Conservation (phyloP, 139 green algal genomes). For the Trebouxia sp. region DNA sequence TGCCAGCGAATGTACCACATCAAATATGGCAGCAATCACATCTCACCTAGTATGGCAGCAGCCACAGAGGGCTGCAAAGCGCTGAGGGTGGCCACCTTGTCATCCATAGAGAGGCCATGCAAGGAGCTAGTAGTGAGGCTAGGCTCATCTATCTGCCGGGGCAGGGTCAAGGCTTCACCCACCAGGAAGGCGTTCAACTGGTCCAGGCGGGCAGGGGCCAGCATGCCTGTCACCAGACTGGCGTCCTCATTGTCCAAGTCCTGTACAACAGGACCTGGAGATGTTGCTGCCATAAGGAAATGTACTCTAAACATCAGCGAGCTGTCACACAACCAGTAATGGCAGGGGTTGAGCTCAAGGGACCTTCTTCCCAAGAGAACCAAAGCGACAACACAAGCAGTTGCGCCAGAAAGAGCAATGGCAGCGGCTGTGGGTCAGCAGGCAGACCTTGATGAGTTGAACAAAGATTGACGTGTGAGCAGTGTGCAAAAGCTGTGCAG, state of each 20-base stretch:
- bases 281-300: too few relatives aligned
- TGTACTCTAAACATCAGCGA: too few relatives aligned
- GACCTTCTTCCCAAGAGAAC: too few relatives aligned
- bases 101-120: constrained; percentile 4
- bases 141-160: not conserved
- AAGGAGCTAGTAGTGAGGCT: constrained; percentile 1
- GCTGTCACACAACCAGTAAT: too few relatives aligned
- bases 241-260: not conserved
- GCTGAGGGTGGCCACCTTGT: not conserved
- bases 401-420: too few relatives aligned
- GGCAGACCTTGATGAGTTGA: too few relatives aligned
- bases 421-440: too few relatives aligned
- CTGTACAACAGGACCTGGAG: too few relatives aligned
- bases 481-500: too few relatives aligned
- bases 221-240: not conserved
- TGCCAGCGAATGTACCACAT: not conserved
- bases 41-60: constrained; percentile 8
- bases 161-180: not conserved
- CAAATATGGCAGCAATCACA: not conserved
- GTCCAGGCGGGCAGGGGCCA: not conserved
- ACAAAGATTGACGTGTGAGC: too few relatives aligned
- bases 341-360: too few relatives aligned
- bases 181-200: not conserved
- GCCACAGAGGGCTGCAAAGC: not conserved
- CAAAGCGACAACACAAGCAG: too few relatives aligned